Conservation (phyloP, 176 grass and related monocot genomes). For the Oryza glaberrima region DNA sequence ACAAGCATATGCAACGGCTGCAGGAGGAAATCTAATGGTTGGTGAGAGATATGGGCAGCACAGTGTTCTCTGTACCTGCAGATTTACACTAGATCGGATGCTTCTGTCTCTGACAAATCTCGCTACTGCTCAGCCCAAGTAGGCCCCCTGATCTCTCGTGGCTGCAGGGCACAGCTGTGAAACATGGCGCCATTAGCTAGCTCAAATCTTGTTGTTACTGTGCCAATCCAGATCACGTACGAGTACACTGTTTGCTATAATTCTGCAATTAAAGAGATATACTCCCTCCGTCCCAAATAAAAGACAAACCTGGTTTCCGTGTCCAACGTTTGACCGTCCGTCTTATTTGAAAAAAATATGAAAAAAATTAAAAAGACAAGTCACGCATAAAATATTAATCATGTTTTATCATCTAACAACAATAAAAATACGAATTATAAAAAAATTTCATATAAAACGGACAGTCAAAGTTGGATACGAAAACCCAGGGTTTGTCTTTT, state of each 20-base stretch:
- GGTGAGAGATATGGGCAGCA: neutral
- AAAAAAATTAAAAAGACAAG: no score
- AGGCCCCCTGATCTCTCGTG: neutral
- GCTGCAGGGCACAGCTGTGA: neutral
- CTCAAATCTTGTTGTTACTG: neutral
- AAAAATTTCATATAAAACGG: no score
- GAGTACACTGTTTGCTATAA: no score
- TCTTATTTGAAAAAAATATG: no score
- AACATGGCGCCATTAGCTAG: conserved; percentile 25
- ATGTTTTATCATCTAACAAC: no score
- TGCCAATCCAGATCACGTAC: neutral
- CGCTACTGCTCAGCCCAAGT: neutral
- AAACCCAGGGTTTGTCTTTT: no score
- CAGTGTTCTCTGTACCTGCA: neutral
- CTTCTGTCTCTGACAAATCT: conserved; percentile 32
- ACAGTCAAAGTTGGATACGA: no score
- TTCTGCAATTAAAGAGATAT: neutral
- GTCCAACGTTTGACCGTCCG: no score
- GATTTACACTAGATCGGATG: conserved; percentile 29
- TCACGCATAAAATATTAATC: no score
- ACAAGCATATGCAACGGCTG: neutral
- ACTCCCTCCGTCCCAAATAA: no score
- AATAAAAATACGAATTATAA: no score
- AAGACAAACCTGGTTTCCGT: no score
- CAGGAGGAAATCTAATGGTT: neutral